Evolutionary conservation across 306 rosid genomes (phyloP).

Genomic region (Acacia crassicarpa): DNA sequence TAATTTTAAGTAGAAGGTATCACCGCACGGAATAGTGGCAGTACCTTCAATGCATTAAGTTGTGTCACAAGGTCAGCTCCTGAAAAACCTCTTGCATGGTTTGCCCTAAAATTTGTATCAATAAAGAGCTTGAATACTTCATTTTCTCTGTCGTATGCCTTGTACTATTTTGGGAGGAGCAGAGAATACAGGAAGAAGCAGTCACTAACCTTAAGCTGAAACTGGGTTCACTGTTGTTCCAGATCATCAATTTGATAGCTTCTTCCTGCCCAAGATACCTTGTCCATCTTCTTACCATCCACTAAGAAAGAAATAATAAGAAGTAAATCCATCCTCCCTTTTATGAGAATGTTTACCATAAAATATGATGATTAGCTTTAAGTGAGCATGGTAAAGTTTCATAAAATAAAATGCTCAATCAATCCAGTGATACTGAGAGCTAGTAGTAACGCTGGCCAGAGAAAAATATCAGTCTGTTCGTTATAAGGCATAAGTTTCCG

Average conservation of each 20-base stretch:
- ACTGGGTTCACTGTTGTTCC: constrained; percentile 87
- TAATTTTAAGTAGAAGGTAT: too few species aligned
- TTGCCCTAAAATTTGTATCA: constrained; percentile 64
- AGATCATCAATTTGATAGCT: constrained; percentile 72
- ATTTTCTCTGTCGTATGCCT: neutral
- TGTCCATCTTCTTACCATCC: constrained; percentile 91
- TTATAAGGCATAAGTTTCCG: neutral
- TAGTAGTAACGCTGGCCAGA: too few species aligned
- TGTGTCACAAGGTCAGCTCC: too few species aligned
- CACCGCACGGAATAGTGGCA: too few species aligned
- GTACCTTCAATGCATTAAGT: too few species aligned
- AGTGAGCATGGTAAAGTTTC: neutral
- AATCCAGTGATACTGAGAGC: neutral
- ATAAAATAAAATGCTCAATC: neutral
- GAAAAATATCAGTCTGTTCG: neutral
- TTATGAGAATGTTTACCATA: neutral
- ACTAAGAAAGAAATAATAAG: constrained; percentile 45
- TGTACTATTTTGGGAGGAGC: constrained; percentile 15
- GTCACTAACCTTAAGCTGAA: constrained; percentile 73
- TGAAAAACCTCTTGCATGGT: constrained; percentile 60
- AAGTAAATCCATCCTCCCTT: constrained; percentile 17
- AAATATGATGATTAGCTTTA: neutral
- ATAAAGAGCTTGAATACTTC: constrained; percentile 27
- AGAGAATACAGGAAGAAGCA: constrained; percentile 21
- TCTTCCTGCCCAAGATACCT: constrained; percentile 84